These are phyloP conservation scores for Stachybotrys echinatus DNA, from an alignment of 2,329 filamentous ascomycete genomes.

Conservation along the genomic window DNA sequence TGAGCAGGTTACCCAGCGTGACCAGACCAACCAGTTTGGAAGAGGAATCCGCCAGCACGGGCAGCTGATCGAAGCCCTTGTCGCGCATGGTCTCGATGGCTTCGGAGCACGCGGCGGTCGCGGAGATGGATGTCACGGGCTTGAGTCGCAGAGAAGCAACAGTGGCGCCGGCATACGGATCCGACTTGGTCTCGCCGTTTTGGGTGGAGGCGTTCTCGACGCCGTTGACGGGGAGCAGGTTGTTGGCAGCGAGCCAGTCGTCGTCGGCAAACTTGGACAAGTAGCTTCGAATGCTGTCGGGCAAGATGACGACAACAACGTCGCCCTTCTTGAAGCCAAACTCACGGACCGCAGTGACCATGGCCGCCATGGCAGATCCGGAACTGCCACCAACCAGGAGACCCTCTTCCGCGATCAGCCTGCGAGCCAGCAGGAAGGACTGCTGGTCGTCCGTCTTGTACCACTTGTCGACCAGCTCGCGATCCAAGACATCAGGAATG, in stretches of 20 bases:
- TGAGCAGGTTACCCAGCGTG: slow-evolving; percentile 90
- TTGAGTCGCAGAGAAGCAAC: slow-evolving; percentile 82
- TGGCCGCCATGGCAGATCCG: slow-evolving; percentile 83
- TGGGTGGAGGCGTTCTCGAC: slow-evolving; percentile 39
- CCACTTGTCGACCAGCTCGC: slow-evolving; percentile 79
- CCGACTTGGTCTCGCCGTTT: slow-evolving; percentile 35
- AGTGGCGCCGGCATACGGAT: slow-evolving; percentile 73
- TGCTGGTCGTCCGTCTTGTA: slow-evolving; percentile 96
- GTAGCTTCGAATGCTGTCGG: slow-evolving; percentile 96
- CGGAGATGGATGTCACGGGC: slow-evolving; percentile 80
- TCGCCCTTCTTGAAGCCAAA: slow-evolving; percentile 75
- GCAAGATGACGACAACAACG: slow-evolving; percentile 83
- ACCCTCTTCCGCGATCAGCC: slow-evolving; percentile 90
- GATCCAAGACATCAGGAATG: slow-evolving; percentile 87
- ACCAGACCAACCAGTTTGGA: slow-evolving; percentile 82
- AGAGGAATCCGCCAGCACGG: slow-evolving; percentile 68
- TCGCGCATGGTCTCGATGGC: slow-evolving; percentile 98
- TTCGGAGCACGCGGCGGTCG: slow-evolving; percentile 68
- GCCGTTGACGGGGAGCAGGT: slow-evolving; percentile 65
- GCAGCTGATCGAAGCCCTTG: slow-evolving; percentile 95
- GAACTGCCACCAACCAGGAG: slow-evolving; percentile 90
- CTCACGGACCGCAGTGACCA: slow-evolving; percentile 72
- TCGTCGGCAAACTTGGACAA: slow-evolving; percentile 98
- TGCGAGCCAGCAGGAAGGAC: slow-evolving; percentile 83
- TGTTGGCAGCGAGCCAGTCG: slow-evolving; percentile 96